phyloP scores from a whole-genome alignment of 352 stramenopile genomes.

The Globisporangium radiosum region DNA sequence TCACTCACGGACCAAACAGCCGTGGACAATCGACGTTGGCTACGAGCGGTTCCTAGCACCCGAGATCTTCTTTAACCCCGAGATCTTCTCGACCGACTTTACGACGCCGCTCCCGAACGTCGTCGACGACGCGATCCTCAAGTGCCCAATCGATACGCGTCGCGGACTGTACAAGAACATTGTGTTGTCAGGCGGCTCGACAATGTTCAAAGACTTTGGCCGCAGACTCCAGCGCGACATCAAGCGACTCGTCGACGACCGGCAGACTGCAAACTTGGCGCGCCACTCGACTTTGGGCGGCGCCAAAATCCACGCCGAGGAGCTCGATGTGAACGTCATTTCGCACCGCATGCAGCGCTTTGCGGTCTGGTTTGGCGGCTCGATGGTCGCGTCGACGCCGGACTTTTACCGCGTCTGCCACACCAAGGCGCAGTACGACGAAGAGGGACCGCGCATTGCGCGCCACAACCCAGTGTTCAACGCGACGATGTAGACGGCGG shows the following conservation, averaged over 20 bases:
- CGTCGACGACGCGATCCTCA: conserved; percentile 93
- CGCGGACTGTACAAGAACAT: conserved; percentile 96
- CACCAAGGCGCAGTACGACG: conserved; percentile 95
- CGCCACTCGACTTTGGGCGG: conserved; percentile 51
- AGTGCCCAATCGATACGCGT: conserved; percentile 93
- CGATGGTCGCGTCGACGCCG: conserved; percentile 91
- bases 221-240: conserved; percentile 91
- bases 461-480: conserved; percentile 95
- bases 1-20: conserved; percentile 72
- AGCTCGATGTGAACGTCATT: conserved; percentile 92
- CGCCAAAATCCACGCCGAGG: conserved; percentile 55
- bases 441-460: conserved; percentile 93
- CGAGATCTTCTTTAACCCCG: conserved; percentile 96
- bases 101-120: conserved; percentile 90
- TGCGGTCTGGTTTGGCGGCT: conserved; percentile 93
- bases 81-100: conserved; percentile 95
- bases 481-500: conserved; percentile 78
- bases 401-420: conserved; percentile 95
- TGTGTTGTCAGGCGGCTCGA: conserved; percentile 92
- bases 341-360: conserved; percentile 93
- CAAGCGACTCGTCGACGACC: conserved; percentile 88
- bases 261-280: conserved; percentile 86
- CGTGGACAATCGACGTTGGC: conserved; percentile 88
- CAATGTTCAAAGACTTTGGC: conserved; percentile 97
- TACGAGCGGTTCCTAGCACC: conserved; percentile 93